Conservation (phyloP, 1,139 yeast genomes). For the Kodamaea fungicola region DNA sequence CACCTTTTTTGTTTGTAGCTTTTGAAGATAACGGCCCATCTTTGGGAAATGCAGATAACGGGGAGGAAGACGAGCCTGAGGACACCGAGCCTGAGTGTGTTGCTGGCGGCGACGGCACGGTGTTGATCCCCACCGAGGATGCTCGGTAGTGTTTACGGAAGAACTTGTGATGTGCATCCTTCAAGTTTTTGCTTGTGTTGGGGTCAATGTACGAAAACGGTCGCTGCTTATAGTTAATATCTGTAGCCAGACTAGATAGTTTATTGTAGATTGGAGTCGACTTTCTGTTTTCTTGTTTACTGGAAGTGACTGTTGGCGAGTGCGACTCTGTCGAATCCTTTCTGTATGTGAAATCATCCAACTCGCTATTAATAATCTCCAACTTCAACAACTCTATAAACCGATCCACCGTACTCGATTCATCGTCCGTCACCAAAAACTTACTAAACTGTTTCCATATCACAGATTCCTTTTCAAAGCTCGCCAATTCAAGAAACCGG, state of each 20-base stretch:
- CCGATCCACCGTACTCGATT: slow-evolving; percentile 51
- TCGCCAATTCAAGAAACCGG: slow-evolving; percentile 63
- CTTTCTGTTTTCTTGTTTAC: slow-evolving; percentile 29
- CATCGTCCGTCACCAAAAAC: slow-evolving; percentile 35
- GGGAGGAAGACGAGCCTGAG: slow-evolving; percentile 1
- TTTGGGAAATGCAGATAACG: background rate
- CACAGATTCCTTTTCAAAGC: slow-evolving; percentile 55
- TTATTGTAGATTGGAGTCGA: slow-evolving; percentile 29
- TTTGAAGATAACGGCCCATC: background rate
- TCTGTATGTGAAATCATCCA: slow-evolving; percentile 11
- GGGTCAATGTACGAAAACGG: slow-evolving; percentile 57
- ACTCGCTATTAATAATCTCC: slow-evolving; percentile 17
- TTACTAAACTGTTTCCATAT: slow-evolving; percentile 48
- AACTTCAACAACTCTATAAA: slow-evolving; percentile 37
- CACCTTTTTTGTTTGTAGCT: slow-evolving; percentile 23
- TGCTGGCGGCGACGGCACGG: slow-evolving; percentile 17
- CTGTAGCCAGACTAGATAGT: slow-evolving; percentile 16
- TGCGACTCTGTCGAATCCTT: slow-evolving; percentile 18
- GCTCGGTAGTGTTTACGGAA: slow-evolving; percentile 59
- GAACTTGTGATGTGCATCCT: slow-evolving; percentile 39
- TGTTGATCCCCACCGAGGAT: slow-evolving; percentile 50
- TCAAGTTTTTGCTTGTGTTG: slow-evolving; percentile 14
- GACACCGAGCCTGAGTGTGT: slow-evolving; percentile 7
- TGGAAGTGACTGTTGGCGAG: slow-evolving; percentile 12
- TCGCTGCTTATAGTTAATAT: slow-evolving; percentile 29